Conservation (phyloP, 805 yeast genomes). For the Candida vartiovaarae region DNA sequence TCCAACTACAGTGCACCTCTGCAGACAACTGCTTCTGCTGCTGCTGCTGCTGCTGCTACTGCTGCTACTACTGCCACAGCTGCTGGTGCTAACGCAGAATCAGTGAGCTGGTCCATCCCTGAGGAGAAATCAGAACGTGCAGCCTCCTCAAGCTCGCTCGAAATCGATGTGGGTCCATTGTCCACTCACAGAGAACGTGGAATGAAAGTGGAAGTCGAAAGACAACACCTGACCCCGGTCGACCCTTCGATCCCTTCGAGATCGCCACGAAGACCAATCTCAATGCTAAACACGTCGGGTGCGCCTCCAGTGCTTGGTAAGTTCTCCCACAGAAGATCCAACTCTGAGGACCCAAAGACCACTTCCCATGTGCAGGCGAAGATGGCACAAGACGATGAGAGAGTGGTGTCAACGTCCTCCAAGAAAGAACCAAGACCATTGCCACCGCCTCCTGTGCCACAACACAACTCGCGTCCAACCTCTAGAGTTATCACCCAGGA, state of each 20-base stretch:
- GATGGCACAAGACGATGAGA: slow-evolving; percentile 4
- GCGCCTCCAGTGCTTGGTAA: neutral
- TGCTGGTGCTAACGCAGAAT: no score
- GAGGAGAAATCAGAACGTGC: no score
- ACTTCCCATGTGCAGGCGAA: neutral
- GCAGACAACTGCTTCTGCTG: no score
- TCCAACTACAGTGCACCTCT: neutral
- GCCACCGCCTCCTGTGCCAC: slow-evolving; percentile 25
- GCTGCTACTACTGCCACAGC: no score
- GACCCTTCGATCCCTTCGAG: slow-evolving; percentile 23
- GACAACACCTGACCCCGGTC: slow-evolving; percentile 7
- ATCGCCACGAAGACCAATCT: slow-evolving; percentile 23
- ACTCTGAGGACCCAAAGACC: slow-evolving; percentile 4
- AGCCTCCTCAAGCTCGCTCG: slow-evolving; percentile 16
- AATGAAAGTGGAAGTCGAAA: slow-evolving; percentile 4
- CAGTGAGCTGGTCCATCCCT: no score
- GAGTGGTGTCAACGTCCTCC: slow-evolving; percentile 5
- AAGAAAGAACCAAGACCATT: slow-evolving; percentile 16
- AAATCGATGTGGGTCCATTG: slow-evolving; percentile 18
- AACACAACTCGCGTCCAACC: slow-evolving; percentile 6
- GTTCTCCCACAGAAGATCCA: slow-evolving; percentile 5
- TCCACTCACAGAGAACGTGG: slow-evolving; percentile 11
- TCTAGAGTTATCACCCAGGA: slow-evolving; percentile 4
- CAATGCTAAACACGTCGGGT: slow-evolving; percentile 1
- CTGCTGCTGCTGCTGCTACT: no score